These are phyloP conservation scores for Phytophthora uliginosa DNA, from an alignment of 352 stramenopile genomes.

Conservation along the genomic window DNA sequence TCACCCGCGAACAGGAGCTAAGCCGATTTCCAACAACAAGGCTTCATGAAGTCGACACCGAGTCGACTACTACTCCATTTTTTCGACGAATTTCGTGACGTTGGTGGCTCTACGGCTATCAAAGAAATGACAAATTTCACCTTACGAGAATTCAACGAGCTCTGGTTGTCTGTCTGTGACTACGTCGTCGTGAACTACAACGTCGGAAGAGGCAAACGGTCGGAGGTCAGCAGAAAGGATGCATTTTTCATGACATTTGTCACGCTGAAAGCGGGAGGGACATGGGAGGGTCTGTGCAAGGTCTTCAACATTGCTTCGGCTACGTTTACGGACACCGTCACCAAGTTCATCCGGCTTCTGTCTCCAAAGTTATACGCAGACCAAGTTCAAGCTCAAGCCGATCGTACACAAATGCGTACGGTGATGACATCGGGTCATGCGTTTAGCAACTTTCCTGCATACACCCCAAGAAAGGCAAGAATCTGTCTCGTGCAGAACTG, in stretches of 20 bases:
- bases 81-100: background rate
- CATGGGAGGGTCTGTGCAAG: background rate
- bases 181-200: background rate
- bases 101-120: background rate
- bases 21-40: background rate
- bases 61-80: background rate
- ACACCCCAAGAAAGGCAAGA: conserved; percentile 3
- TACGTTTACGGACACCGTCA: background rate
- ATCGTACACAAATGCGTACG: background rate
- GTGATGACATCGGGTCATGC: background rate
- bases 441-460: conserved; percentile 1
- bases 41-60: background rate
- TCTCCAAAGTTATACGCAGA: background rate
- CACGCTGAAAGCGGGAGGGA: background rate
- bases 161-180: conserved; percentile 10
- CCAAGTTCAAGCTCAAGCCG: background rate
- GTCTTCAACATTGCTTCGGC: background rate
- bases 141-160: conserved; percentile 5
- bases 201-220: background rate
- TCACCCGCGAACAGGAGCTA: background rate
- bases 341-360: background rate
- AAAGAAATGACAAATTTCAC: conserved; percentile 10
- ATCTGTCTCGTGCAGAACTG: conserved; percentile 2
- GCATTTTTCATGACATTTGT: background rate
- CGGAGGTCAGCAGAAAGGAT: background rate